Conservation (phyloP, 768 basidiomycete genomes). For the Gyrodon lividus region DNA sequence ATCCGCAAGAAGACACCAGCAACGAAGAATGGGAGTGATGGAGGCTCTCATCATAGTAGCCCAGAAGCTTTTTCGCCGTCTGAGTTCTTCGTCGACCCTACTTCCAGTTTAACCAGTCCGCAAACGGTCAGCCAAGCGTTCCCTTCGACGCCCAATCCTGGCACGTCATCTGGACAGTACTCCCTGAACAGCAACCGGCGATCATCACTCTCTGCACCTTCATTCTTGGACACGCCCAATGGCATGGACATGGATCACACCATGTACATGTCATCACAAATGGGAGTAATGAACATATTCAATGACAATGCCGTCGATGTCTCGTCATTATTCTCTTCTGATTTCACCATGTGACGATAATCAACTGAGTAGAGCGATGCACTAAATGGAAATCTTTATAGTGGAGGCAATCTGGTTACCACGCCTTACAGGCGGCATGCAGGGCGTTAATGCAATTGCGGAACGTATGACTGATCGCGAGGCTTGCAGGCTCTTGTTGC, state of each 20-base stretch:
- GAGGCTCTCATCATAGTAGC: slow-evolving; percentile 47
- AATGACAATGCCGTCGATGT: slow-evolving; percentile 42
- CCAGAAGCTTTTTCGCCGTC: slow-evolving; percentile 65
- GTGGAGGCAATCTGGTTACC: slow-evolving; percentile 24
- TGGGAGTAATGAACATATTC: slow-evolving; percentile 64
- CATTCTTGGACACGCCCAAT: slow-evolving; percentile 29
- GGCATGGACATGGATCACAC: slow-evolving; percentile 49
- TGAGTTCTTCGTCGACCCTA: slow-evolving; percentile 60
- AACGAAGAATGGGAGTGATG: slow-evolving; percentile 46
- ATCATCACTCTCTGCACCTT: slow-evolving; percentile 21
- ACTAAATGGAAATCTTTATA: slow-evolving; percentile 26
- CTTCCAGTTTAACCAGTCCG: slow-evolving; percentile 20
- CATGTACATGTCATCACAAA: slow-evolving; percentile 53
- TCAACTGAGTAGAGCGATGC: slow-evolving; percentile 25
- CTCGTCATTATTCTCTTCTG: slow-evolving; percentile 31
- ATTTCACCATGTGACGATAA: slow-evolving; percentile 30
- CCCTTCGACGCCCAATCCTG: slow-evolving; percentile 19
- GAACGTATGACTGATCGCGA: slow-evolving; percentile 16
- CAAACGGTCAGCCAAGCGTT: slow-evolving; percentile 23
- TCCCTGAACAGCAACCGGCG: slow-evolving; percentile 23
- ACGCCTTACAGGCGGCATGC: slow-evolving; percentile 20
- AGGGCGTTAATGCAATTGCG: slow-evolving; percentile 1
- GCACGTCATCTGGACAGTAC: slow-evolving; percentile 21
- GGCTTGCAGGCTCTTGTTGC: slow-evolving; percentile 2
- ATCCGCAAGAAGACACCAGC: slow-evolving; percentile 72